phyloP scores from a whole-genome alignment of 2,329 filamentous ascomycete genomes.

The Malbranchea zuffiana region DNA sequence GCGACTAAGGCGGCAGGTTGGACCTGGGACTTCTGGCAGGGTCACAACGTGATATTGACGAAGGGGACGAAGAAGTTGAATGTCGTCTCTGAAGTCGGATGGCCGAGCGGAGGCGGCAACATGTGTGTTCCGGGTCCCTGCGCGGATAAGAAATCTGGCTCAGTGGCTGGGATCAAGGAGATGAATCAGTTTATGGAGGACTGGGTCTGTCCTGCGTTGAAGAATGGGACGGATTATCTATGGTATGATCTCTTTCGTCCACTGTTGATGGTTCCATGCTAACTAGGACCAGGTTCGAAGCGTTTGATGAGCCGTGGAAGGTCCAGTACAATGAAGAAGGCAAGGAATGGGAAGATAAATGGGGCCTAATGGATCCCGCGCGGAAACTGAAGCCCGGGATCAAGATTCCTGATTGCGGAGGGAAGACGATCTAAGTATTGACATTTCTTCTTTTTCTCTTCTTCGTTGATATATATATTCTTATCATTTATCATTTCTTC shows the following conservation, averaged over 20 bases:
- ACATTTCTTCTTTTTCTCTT: no score
- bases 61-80: conserved; percentile 53
- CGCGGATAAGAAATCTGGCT: conserved; percentile 44
- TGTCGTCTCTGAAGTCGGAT: conserved; percentile 82
- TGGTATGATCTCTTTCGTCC: conserved; percentile 45
- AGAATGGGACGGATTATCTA: conserved; percentile 83
- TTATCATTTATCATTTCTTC: no score
- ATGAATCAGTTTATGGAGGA: conserved; percentile 77
- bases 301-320: conserved; percentile 97
- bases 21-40: conserved; percentile 74
- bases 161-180: conserved; percentile 66
- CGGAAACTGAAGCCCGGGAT: conserved; percentile 75
- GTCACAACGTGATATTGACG: conserved; percentile 55
- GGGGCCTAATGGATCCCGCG: conserved; percentile 80
- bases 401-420: conserved; percentile 76
- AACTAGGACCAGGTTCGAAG: conserved; percentile 57
- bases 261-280: not conserved
- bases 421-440: conserved; percentile 54
- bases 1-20: conserved; percentile 60
- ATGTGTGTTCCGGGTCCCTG: conserved; percentile 58
- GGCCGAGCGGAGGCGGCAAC: conserved; percentile 74
- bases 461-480: no score
- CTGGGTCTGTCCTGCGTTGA: conserved; percentile 72
- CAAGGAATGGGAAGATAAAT: conserved; percentile 86
- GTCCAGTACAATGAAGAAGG: conserved; percentile 54